Evolutionary conservation across 225 moss, liverwort and hornwort genomes (phyloP).

Genomic region (Rhytidiadelphus loreus): DNA sequence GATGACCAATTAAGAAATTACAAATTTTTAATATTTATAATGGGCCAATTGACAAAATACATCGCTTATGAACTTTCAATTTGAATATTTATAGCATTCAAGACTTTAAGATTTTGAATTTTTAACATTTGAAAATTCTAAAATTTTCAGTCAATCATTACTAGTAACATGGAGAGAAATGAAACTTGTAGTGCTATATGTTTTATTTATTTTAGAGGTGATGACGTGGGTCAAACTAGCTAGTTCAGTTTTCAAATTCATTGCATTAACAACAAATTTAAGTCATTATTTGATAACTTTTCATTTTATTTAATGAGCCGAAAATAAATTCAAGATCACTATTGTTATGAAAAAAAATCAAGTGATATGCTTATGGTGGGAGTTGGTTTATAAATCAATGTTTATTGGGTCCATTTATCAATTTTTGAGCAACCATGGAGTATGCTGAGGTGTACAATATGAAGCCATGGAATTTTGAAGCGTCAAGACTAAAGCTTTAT

Average conservation of each 20-base stretch:
- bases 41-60: background rate
- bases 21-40: background rate
- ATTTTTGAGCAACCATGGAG: background rate
- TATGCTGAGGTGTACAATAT: accelerated
- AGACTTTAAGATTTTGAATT: background rate
- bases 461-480: background rate
- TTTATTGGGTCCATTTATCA: background rate
- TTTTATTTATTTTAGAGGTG: background rate
- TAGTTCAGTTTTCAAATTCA: background rate
- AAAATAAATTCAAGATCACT: background rate
- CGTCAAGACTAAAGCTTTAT: background rate
- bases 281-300: background rate
- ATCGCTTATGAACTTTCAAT: background rate
- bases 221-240: background rate
- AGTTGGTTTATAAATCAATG: background rate
- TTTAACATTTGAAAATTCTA: background rate
- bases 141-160: background rate
- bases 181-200: background rate
- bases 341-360: background rate
- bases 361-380: background rate
- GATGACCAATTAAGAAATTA: background rate
- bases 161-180: background rate
- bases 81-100: background rate
- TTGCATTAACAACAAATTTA: background rate
- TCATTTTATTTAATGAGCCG: background rate